Conservation (phyloP, 805 yeast genomes). For the Kluyveromyces dobzhanskii region DNA sequence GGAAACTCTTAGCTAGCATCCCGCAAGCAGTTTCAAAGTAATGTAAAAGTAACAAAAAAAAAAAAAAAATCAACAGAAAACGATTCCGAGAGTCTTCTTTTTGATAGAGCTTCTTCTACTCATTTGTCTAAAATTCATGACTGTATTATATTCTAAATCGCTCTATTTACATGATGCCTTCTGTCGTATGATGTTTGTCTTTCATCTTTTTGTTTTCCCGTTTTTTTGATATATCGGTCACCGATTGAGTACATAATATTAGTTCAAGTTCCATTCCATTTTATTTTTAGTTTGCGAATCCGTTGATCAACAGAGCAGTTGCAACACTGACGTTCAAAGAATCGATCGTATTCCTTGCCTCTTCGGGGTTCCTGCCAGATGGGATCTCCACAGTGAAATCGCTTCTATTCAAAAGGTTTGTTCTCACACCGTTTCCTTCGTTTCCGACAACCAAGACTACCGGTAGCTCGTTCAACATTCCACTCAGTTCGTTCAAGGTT, state of each 20-base stretch:
- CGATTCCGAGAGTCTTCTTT: too few species aligned
- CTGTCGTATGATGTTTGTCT: too few species aligned
- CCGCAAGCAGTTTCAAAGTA: too few species aligned
- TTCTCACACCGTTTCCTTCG: constrained; percentile 78
- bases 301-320: constrained; percentile 53
- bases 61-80: too few species aligned
- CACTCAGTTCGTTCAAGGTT: constrained; percentile 36
- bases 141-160: neutral
- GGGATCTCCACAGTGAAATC: constrained; percentile 37
- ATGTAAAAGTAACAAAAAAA: too few species aligned
- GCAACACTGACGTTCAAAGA: constrained; percentile 90
- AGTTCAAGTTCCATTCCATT: too few species aligned
- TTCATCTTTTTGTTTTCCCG: too few species aligned
- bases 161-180: constrained; percentile 4
- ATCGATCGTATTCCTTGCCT: constrained; percentile 39
- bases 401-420: constrained; percentile 49
- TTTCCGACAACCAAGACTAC: constrained; percentile 71
- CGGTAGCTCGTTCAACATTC: constrained; percentile 43
- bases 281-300: constrained; percentile 13
- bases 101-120: too few species aligned
- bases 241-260: too few species aligned
- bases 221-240: too few species aligned
- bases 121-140: too few species aligned
- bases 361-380: constrained; percentile 9
- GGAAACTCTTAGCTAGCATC: too few species aligned